Evolutionary conservation across 805 yeast genomes (phyloP), one percentile per base, ranked within the genome.

Genomic region (Metschnikowia kunwiensis): DNA sequence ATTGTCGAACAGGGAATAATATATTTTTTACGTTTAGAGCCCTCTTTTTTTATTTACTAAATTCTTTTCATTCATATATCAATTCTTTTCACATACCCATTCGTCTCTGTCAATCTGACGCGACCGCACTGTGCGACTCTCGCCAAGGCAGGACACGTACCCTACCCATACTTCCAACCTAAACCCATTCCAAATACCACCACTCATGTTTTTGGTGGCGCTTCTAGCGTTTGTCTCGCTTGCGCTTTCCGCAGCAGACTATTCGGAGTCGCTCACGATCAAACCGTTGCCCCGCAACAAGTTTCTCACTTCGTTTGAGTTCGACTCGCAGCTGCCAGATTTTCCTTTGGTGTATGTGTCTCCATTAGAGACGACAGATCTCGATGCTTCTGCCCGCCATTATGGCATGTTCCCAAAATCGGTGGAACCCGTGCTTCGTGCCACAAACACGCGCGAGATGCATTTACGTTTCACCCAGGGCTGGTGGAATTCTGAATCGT

Each of bases 381-480:
- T 16, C 12, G 36, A 35, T 6, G 14, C 16, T 12, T 28, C 38
- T 13, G 20, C 35, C 3, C 55, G 60, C 6, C 86, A 82, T 51
- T 82, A 79, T 53, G 75, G 75, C 4, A 72, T 75, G 12, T 89
- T 93, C 50, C 97, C 98, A 0, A 76, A 84, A 42, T 68, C 87
- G 1, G 63, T 93, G 7, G 91, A 87, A 3, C 93, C 95, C 19
- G 71, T 91, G 2, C 54, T 93, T 10, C 77, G 75, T 27, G 60
- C 72, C 9, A 75, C 95, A 2, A 69, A 74, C 40, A 74, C 94
- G 0, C 70, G 84, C 36, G 89, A 86, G 51, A 65, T 93, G 29
- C 95, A 86, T 57, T 63, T 93, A 42, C 65, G 97, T 36, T 93
- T 93, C 55, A 76, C 94, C 2, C 95, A 86, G 58, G 98, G 98